These are phyloP conservation scores for Flaveria ramosissima DNA, from an alignment of 129 eudicot species.

Conservation along the genomic window DNA sequence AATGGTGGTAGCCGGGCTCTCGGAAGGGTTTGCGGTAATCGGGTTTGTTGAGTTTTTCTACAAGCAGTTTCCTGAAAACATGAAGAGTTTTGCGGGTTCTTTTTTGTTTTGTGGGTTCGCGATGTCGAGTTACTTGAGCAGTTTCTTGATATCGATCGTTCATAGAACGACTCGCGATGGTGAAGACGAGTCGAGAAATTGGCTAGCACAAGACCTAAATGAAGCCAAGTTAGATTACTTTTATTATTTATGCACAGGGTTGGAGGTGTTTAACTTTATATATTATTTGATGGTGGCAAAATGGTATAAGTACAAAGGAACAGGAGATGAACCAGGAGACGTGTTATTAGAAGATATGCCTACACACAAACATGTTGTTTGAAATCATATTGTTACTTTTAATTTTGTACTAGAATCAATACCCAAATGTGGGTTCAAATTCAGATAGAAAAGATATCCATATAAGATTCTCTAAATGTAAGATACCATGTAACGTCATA, in stretches of 20 bases:
- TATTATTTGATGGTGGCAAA: slow-evolving; percentile 57
- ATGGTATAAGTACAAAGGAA: slow-evolving; percentile 71
- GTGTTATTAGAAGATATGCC: slow-evolving; percentile 34
- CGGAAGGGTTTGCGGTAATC: slow-evolving; percentile 49
- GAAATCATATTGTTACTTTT: slow-evolving; percentile 2
- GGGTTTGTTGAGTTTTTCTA: slow-evolving; percentile 53
- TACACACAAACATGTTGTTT: slow-evolving; percentile 38
- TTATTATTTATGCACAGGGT: slow-evolving; percentile 41
- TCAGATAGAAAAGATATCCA: neutral
- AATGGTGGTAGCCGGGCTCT: slow-evolving; percentile 47
- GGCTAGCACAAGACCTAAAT: slow-evolving; percentile 71
- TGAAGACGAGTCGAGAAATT: slow-evolving; percentile 32
- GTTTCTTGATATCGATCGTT: slow-evolving; percentile 46
- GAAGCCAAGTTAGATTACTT: slow-evolving; percentile 60
- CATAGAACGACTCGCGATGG: slow-evolving; percentile 38
- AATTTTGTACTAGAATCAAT: neutral
- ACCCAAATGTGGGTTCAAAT: neutral
- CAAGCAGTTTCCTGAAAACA: slow-evolving; percentile 57
- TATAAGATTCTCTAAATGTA: neutral
- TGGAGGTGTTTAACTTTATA: slow-evolving; percentile 42
- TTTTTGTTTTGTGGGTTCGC: slow-evolving; percentile 47
- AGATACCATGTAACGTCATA: neutral
- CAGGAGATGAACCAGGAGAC: slow-evolving; percentile 18
- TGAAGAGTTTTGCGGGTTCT: slow-evolving; percentile 58
- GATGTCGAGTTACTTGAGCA: slow-evolving; percentile 48